Base-by-base conservation (phyloP, 2,329 filamentous ascomycete species). In the Xylariomycetidae sp. region DNA sequence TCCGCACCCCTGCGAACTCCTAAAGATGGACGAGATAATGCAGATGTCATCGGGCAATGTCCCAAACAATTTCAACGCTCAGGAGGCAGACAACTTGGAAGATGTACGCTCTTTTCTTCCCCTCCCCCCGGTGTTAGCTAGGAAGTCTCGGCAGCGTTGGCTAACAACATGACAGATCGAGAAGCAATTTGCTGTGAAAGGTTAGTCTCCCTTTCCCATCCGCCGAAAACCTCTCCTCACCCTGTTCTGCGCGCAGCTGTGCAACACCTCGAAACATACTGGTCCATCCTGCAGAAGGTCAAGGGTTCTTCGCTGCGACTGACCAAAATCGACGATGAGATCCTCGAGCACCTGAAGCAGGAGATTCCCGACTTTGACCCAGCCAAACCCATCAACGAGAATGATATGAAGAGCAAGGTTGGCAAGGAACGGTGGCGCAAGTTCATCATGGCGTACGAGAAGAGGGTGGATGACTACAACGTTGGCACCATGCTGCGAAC, bases 171-270 rank as follows among this genome's bases (percentile, higher is more conserved):
- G 18, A 26, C 47, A 94, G 86, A 96, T 98, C 60, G 92, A 98
- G 76, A 95, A 96, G 74, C 92, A 97, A 64, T 98, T 98, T 56
- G 92, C 92, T 18, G 92, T 98, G 53, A 97, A 97, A 72, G 85
- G 85, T 88, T 54, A 28, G 56, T 39, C 12, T 11, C 13, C 4
- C 27, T 14, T 13, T 6, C 14, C 6, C 28, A 26, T 27, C 12
- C 25, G 5, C 12, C 6, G 7, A 26, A 26, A 26, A 6, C 4
- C 25, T n/a, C n/a, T n/a, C n/a, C n/a, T n/a, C n/a, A n/a, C n/a
- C n/a, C n/a, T n/a, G n/a, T n/a, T n/a, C n/a, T 25, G n/a, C 8
- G 16, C 10, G 16, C 46, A 70, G 89, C 84, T 32, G 92, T 97
- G 23, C 86, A 95, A 63, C 92, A 98, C 63, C 87, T 98, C 75